Base-by-base conservation (phyloP, 306 rosid species). In the Rosa lucieae region DNA sequence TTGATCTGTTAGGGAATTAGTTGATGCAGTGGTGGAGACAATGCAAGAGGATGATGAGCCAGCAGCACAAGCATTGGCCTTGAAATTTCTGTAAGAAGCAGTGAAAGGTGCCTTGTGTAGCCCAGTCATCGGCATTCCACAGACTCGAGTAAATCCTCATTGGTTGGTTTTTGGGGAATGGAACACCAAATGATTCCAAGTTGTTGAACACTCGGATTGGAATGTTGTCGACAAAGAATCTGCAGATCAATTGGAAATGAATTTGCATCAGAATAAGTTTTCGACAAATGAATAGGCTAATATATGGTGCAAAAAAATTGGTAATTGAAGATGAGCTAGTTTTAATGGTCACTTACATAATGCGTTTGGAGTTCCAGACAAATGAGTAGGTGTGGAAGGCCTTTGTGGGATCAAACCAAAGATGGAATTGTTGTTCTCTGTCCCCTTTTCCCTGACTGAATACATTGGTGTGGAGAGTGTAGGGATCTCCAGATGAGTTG, bases 81-180 rank as follows among this genome's bases (percentile, higher is more conserved):
- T 59, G 68, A 81, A 88, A 44, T 88, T 88, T 72, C 78, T 81
- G 81, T 83, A 88, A n/a, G 82, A 73, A 44, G 89, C 89, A 18
- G 84, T 83, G 80, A 85, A 88, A 17, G 89, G 91, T 43, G 87
- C 91, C 91, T 81, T 78, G 82, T 3, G 91, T 85, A 4, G 89
- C 91, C 91, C 89, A 88, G 49, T 83, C 86, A n/a, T 88, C 89
- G 0, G 82, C 89, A 67, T 83, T 79, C 91, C 91, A 88, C 6
- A 88, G 47, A 29, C 86, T 88, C 0, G 91, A 76, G 85, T 88
- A 83, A 8, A 88, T 51, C 70, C 83, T 81, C 89, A 88, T 88
- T 3, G 91, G 76, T 55, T 88, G 86, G 62, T 58, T 79, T 4
- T 76, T 81, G 0, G 84, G 89, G 67, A 69, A 88, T 29, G 88